These are phyloP conservation scores for Lyophyllum shimeji DNA, from an alignment of 768 basidiomycete species.

Conservation along the genomic window DNA sequence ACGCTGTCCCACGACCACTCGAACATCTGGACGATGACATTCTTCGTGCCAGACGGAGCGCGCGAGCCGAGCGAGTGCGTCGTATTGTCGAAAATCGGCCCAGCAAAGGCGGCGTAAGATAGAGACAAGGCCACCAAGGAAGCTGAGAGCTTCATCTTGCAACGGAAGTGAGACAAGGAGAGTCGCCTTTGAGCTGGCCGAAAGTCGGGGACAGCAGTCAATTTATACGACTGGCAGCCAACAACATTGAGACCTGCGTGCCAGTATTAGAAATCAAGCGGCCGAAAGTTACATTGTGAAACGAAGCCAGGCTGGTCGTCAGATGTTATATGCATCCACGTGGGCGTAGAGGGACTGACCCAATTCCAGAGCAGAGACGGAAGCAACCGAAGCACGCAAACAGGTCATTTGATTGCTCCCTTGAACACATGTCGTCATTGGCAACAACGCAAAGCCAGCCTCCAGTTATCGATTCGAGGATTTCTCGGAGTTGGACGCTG, in stretches of 20 bases:
- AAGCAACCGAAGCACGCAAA: background rate
- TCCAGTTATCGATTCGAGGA: background rate
- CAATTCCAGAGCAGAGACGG: background rate
- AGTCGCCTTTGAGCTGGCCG: background rate
- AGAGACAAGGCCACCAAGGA: conserved; percentile 4
- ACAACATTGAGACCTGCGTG: background rate
- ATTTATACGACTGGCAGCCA: conserved; percentile 3
- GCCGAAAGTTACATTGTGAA: background rate
- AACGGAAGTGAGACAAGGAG: background rate
- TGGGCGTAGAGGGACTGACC: background rate
- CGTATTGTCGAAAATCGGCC: conserved; percentile 5
- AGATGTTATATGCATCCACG: conserved; percentile 7
- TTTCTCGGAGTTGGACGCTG: background rate
- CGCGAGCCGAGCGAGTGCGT: conserved; percentile 15
- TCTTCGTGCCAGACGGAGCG: conserved; percentile 31
- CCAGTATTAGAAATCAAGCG: background rate
- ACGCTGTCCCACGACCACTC: conserved; percentile 65
- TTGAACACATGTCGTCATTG: background rate
- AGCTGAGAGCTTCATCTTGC: conserved; percentile 10
- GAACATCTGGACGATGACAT: conserved; percentile 70
- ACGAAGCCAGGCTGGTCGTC: conserved; percentile 1
- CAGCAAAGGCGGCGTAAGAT: conserved; percentile 7
- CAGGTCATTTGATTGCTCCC: conserved; percentile 10
- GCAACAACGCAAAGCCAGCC: background rate
- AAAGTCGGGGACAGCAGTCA: background rate